phyloP scores from a whole-genome alignment of 345 rosid species.

The Sonneratia alba region DNA sequence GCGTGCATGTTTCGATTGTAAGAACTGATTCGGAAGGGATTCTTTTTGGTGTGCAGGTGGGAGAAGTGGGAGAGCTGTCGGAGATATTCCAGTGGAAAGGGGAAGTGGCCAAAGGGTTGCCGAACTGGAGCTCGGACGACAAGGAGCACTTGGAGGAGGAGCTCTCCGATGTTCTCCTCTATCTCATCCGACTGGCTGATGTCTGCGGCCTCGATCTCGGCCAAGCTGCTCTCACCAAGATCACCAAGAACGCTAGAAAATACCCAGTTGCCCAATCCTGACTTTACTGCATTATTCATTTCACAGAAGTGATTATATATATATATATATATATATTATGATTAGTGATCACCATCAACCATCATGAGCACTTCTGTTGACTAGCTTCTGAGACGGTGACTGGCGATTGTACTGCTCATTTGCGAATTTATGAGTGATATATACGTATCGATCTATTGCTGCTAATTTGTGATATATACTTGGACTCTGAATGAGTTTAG shows the following conservation, averaged over 20 bases:
- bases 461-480: too few relatives aligned
- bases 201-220: conserved; percentile 61
- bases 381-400: too few relatives aligned
- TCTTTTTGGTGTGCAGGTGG: conserved; percentile 27
- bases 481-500: too few relatives aligned
- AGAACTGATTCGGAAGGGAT: too few relatives aligned
- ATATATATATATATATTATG: neutral
- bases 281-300: neutral
- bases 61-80: conserved; percentile 56
- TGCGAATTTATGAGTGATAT: too few relatives aligned
- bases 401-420: too few relatives aligned
- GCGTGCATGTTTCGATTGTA: neutral
- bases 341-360: neutral
- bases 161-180: conserved; percentile 55
- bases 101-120: conserved; percentile 52
- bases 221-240: conserved; percentile 39
- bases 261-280: conserved; percentile 21
- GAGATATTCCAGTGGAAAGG: conserved; percentile 69
- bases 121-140: conserved; percentile 39
- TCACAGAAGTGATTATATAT: neutral
- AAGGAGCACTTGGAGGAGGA: conserved; percentile 54
- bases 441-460: too few relatives aligned
- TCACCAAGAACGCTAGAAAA: conserved; percentile 36
- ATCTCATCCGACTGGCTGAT: conserved; percentile 45
- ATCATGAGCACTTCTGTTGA: too few relatives aligned